Conservation (phyloP, 805 yeast genomes). For the Candida sakaeoensis region DNA sequence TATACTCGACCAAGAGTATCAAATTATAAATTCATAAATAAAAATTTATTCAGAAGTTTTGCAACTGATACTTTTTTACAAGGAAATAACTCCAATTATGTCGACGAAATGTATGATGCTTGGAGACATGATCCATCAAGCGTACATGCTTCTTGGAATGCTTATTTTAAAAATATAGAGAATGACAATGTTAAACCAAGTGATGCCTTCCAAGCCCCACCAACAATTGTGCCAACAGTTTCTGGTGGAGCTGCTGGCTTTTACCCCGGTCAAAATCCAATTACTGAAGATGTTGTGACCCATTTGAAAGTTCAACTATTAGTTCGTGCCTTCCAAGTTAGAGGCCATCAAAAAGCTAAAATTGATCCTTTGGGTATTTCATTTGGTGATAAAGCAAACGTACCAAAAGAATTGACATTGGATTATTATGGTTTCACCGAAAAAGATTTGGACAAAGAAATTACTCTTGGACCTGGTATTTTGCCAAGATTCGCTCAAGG, state of each 20-base stretch:
- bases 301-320: constrained; percentile 94
- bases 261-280: constrained; percentile 50
- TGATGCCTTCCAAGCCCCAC: constrained; percentile 85
- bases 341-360: constrained; percentile 95
- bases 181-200: constrained; percentile 65
- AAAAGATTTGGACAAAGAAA: constrained; percentile 74
- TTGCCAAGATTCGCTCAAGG: constrained; percentile 80
- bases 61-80: constrained; percentile 75
- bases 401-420: constrained; percentile 84
- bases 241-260: constrained; percentile 70
- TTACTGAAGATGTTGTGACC: constrained; percentile 64
- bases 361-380: constrained; percentile 94
- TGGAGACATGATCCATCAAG: constrained; percentile 88
- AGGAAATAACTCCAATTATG: constrained; percentile 82
- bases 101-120: constrained; percentile 96
- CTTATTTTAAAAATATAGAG: constrained; percentile 89
- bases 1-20: constrained; percentile 34
- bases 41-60: constrained; percentile 16
- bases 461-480: constrained; percentile 96
- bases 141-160: constrained; percentile 96
- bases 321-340: constrained; percentile 97
- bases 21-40: constrained; percentile 10
- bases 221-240: constrained; percentile 79
- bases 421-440: constrained; percentile 92
- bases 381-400: constrained; percentile 60